Evolutionary conservation across 345 rosid genomes (phyloP).

Genomic region (Raphanus raphanistrum): DNA sequence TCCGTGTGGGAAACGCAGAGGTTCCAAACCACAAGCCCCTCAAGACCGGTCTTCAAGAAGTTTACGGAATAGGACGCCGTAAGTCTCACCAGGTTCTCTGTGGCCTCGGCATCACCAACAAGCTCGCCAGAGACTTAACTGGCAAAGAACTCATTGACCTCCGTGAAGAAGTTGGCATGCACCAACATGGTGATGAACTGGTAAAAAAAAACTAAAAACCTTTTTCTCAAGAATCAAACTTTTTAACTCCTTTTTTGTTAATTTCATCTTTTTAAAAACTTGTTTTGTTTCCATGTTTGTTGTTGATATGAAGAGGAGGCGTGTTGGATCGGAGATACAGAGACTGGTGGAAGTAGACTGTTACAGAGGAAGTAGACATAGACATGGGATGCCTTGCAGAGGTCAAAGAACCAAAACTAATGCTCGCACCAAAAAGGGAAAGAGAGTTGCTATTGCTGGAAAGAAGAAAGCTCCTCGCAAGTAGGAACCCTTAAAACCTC

Average conservation of each 20-base stretch:
- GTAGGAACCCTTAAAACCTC: not conserved
- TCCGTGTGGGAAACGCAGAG: conserved; percentile 69
- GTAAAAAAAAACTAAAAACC: conserved; percentile 30
- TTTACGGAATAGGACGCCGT: conserved; percentile 71
- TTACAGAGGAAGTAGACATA: conserved; percentile 58
- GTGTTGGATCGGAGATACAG: conserved; percentile 48
- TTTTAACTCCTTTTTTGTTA: not conserved
- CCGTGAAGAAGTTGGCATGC: conserved; percentile 64
- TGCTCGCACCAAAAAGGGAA: conserved; percentile 54
- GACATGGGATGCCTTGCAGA: conserved; percentile 55
- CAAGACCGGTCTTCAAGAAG: conserved; percentile 58
- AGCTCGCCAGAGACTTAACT: conserved; percentile 63
- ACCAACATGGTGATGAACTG: conserved; percentile 67
- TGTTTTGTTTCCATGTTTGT: not conserved
- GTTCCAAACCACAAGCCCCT: conserved; percentile 61
- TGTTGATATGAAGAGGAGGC: conserved; percentile 40
- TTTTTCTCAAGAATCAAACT: not conserved
- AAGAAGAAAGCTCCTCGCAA: conserved; percentile 50
- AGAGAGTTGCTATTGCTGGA: conserved; percentile 35
- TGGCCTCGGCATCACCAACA: conserved; percentile 60
- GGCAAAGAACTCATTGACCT: conserved; percentile 65
- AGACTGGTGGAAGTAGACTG: conserved; percentile 56
- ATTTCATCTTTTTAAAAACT: not conserved
- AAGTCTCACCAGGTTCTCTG: conserved; percentile 66
- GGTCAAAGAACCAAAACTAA: conserved; percentile 59